Conservation (phyloP, 345 rosid species). For the Passiflora organensis region DNA sequence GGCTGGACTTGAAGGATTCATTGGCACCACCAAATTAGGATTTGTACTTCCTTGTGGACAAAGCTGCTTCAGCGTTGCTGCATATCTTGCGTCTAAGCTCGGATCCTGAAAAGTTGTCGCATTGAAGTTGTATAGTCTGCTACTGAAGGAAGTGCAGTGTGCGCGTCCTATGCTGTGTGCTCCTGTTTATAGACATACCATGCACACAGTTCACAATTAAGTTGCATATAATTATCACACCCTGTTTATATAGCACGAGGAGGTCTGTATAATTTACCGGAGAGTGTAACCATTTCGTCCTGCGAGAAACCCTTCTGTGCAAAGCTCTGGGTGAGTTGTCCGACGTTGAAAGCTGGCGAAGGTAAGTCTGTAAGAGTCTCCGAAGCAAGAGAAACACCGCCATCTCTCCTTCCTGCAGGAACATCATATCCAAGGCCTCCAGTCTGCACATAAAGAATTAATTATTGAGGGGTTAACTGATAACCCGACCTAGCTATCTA, state of each 20-base stretch:
- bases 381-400: constrained; percentile 37
- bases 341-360: constrained; percentile 2
- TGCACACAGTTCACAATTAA: not conserved
- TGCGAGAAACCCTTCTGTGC: constrained; percentile 17
- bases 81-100: constrained; percentile 15
- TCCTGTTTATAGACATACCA: constrained; percentile 6
- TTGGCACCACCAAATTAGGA: constrained; percentile 17
- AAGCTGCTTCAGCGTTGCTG: constrained; percentile 16
- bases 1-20: constrained; percentile 16
- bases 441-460: constrained; percentile 15
- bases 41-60: constrained; percentile 14
- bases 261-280: constrained; percentile 1
- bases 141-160: constrained; percentile 19
- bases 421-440: constrained; percentile 48
- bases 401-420: constrained; percentile 62
- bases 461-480: too few relatives aligned
- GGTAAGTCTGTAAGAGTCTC: constrained; percentile 21
- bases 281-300: constrained; percentile 20
- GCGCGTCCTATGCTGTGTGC: constrained; percentile 22
- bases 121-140: constrained; percentile 20
- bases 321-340: constrained; percentile 11
- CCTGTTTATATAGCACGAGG: too few relatives aligned
- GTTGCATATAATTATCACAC: too few relatives aligned
- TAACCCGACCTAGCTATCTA: too few relatives aligned
- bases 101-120: constrained; percentile 13